Conservation (phyloP, 805 yeast genomes). For the Komagataella pastoris region DNA sequence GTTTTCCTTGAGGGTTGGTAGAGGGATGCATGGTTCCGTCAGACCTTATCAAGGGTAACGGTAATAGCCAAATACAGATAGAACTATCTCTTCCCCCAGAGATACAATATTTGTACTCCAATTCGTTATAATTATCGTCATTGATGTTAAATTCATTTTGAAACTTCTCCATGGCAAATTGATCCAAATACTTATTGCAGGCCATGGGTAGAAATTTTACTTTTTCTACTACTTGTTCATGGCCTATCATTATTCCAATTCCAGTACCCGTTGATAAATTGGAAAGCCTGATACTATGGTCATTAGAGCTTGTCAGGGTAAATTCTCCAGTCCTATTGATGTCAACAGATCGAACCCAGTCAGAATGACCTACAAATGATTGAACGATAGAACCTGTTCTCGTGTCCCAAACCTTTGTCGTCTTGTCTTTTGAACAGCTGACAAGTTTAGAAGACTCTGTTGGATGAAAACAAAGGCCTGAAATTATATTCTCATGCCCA, state of each 20-base stretch:
- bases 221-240: constrained; percentile 72
- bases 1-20: constrained; percentile 45
- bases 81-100: constrained; percentile 73
- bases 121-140: constrained; percentile 13
- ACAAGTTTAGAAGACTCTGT: constrained; percentile 33
- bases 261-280: constrained; percentile 53
- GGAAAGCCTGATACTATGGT: constrained; percentile 57
- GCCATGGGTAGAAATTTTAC: constrained; percentile 49
- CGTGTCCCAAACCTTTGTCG: constrained; percentile 56
- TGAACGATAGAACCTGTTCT: constrained; percentile 52
- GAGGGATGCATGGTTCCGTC: constrained; percentile 39
- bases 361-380: constrained; percentile 68
- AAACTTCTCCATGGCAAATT: constrained; percentile 8
- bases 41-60: constrained; percentile 45
- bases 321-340: constrained; percentile 35
- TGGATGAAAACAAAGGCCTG: constrained; percentile 40
- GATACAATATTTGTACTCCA: constrained; percentile 62
- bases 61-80: constrained; percentile 67
- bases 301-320: constrained; percentile 65
- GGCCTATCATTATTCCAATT: constrained; percentile 56
- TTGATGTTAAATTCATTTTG: constrained; percentile 3
- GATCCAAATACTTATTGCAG: constrained; percentile 35
- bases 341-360: constrained; percentile 73
- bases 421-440: constrained; percentile 50
- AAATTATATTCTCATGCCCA: constrained; percentile 85